These are phyloP conservation scores for Thymus quinquecostatus DNA, from an alignment of 257 asterid species.

Conservation along the genomic window DNA sequence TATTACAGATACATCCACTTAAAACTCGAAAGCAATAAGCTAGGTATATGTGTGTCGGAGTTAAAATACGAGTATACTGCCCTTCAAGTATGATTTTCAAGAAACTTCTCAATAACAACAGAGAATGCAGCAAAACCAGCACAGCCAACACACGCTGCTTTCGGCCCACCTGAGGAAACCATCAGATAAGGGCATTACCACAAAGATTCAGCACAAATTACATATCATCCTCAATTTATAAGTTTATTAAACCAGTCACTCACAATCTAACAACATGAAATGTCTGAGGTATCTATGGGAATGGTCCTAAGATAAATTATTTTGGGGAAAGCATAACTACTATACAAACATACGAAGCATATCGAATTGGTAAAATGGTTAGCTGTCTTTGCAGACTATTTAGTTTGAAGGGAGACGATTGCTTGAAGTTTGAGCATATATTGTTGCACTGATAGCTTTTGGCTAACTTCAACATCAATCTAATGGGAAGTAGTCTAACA, in stretches of 20 bases:
- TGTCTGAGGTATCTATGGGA: neutral
- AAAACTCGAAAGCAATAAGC: neutral
- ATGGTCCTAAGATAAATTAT: neutral
- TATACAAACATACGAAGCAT: neutral
- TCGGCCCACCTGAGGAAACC: slow-evolving; percentile 49
- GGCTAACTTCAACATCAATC: neutral
- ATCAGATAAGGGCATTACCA: neutral
- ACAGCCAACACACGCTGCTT: slow-evolving; percentile 60
- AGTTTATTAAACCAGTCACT: neutral
- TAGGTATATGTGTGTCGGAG: slow-evolving; percentile 2
- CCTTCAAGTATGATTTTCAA: slow-evolving; percentile 50
- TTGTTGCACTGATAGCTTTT: neutral
- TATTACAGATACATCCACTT: slow-evolving; percentile 19
- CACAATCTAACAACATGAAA: neutral
- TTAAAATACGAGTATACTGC: slow-evolving; percentile 11
- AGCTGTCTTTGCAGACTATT: neutral
- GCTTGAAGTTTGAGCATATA: neutral
- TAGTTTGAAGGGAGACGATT: neutral
- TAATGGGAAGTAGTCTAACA: neutral
- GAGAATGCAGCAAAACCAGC: slow-evolving; percentile 67
- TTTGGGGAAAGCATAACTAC: neutral
- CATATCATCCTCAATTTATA: neutral
- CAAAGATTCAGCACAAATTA: neutral
- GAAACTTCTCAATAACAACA: slow-evolving; percentile 56
- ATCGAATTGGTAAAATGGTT: neutral